Conservation (phyloP, 257 asterid genomes). For the Scutellaria baicalensis region DNA sequence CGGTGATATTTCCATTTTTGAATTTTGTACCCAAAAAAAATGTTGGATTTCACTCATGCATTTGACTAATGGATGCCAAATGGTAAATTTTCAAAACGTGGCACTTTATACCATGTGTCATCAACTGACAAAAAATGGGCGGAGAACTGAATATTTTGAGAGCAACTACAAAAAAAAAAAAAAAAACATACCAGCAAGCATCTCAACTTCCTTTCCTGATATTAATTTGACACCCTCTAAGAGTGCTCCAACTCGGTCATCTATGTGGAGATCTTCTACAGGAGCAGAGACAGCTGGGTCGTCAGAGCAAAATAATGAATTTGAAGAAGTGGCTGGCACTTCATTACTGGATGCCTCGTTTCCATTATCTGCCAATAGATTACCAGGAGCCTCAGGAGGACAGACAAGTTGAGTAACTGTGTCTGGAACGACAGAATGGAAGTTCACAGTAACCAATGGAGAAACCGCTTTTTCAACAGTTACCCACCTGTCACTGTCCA, state of each 20-base stretch:
- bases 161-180: neutral
- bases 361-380: constrained; percentile 62
- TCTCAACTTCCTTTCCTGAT: constrained; percentile 84
- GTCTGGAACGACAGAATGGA: constrained; percentile 71
- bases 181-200: constrained; percentile 56
- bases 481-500: constrained; percentile 87
- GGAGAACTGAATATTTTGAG: neutral
- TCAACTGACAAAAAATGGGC: constrained; percentile 8
- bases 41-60: neutral
- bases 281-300: constrained; percentile 25
- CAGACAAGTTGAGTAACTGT: constrained; percentile 76
- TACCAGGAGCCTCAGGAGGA: constrained; percentile 99
- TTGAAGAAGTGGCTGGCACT: constrained; percentile 18
- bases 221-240: constrained; percentile 50
- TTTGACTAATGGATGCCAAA: neutral
- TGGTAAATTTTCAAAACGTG: neutral
- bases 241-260: constrained; percentile 73
- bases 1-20: neutral
- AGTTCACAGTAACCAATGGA: constrained; percentile 59
- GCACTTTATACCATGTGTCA: neutral
- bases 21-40: neutral
- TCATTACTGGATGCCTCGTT: constrained; percentile 33
- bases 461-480: constrained; percentile 94
- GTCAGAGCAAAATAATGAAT: constrained; percentile 20
- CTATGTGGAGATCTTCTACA: constrained; percentile 48